Evolutionary conservation across 345 rosid species (phyloP).

Genomic region (Streptanthus diversifolius): DNA sequence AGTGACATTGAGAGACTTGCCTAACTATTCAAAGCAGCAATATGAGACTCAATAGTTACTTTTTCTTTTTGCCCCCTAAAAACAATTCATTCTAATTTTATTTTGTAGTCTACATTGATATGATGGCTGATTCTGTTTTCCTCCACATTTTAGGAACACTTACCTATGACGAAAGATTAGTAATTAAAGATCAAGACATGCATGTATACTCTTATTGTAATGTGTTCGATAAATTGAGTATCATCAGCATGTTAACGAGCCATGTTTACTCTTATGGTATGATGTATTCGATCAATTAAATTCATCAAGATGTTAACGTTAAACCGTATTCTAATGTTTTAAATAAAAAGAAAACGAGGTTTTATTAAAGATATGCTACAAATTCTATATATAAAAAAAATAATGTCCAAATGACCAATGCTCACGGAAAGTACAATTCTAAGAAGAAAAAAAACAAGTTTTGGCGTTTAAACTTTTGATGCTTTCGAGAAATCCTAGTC

Average conservation of each 20-base stretch:
- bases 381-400: no score
- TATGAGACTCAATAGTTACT: conserved; percentile 15
- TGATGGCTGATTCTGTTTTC: background rate
- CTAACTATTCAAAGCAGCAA: conserved; percentile 30
- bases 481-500: no score
- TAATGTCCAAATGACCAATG: no score
- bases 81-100: background rate
- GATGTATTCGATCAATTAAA: no score
- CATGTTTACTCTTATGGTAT: no score
- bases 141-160: background rate
- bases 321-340: background rate
- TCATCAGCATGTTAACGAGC: background rate
- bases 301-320: background rate
- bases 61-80: background rate
- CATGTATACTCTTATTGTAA: background rate
- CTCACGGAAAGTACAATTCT: no score
- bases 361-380: background rate
- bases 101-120: background rate
- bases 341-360: no score
- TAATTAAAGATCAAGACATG: background rate
- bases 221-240: background rate
- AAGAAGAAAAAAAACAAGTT: no score
- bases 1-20: conserved; percentile 6
- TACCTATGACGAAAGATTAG: background rate
- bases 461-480: no score